Evolutionary conservation across 1,284 basidiomycete species (phyloP).

Genomic region (Fomitopsis palustris): DNA sequence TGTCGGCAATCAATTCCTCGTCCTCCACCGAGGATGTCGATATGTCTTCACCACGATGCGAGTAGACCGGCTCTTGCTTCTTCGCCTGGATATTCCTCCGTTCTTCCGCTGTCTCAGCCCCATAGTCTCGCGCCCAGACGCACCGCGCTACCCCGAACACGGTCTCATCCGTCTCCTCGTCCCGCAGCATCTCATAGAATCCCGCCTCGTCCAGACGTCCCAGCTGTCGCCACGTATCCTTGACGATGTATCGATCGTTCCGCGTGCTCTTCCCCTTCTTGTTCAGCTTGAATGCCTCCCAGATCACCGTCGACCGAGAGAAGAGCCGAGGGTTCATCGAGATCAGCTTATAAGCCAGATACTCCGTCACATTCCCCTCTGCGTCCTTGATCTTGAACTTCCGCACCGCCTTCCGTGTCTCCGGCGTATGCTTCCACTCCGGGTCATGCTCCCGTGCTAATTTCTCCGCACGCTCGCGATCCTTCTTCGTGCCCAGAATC

Average conservation of each 20-base stretch:
- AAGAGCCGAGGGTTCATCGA: slow-evolving; percentile 11
- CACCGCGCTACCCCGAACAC: too few relatives aligned
- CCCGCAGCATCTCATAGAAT: too few relatives aligned
- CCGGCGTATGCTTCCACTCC: not conserved
- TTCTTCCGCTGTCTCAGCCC: not conserved
- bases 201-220: not conserved
- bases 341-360: not conserved
- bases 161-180: too few relatives aligned
- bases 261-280: not conserved
- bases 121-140: too few relatives aligned
- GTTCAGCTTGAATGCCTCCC: not conserved
- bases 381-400: not conserved
- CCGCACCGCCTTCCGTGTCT: not conserved
- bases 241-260: not conserved
- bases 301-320: not conserved
- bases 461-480: too few relatives aligned
- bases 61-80: too few relatives aligned
- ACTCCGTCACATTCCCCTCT: not conserved
- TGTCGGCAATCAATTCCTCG: too few relatives aligned
- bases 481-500: too few relatives aligned
- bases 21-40: too few relatives aligned
- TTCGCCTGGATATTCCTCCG: not conserved
- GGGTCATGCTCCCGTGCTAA: not conserved
- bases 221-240: not conserved
- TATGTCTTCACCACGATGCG: too few relatives aligned